A percentile compares a stretch with the other conserved stretches of the same genome.
Conservation (phyloP, 2,329 filamentous ascomycete species). For the Alternaria angustiovoidea region DNA sequence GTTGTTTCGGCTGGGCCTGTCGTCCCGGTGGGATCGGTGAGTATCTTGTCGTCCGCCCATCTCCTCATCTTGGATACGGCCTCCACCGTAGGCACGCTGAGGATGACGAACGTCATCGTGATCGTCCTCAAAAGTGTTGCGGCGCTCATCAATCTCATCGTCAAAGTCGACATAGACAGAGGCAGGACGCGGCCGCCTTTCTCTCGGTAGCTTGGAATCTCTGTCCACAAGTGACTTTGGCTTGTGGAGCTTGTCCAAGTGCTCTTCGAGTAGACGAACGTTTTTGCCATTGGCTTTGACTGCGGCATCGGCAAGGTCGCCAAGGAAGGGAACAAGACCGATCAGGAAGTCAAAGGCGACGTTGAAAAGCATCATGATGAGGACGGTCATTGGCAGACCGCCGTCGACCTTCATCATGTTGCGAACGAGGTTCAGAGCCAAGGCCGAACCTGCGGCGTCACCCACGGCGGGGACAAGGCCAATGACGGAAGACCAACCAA, state of each 20-base stretch:
- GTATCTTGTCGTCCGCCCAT: constrained; percentile 39
- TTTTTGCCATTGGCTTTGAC: constrained; percentile 82
- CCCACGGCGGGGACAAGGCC: constrained; percentile 81
- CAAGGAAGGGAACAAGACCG: constrained; percentile 77
- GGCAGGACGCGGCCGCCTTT: constrained; percentile 51
- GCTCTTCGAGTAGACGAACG: constrained; percentile 71
- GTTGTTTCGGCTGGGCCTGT: constrained; percentile 34
- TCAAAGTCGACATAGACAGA: constrained; percentile 58
- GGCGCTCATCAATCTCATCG: constrained; percentile 48
- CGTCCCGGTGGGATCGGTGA: constrained; percentile 25
- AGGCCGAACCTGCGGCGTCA: constrained; percentile 53
- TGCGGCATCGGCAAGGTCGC: constrained; percentile 76
- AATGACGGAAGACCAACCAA: constrained; percentile 90
- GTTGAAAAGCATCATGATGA: constrained; percentile 80
- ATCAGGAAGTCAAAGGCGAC: constrained; percentile 76
- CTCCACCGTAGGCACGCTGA: constrained; percentile 38
- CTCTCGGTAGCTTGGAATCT: constrained; percentile 27
- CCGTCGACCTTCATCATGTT: constrained; percentile 78
- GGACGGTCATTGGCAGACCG: constrained; percentile 70
- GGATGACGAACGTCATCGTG: constrained; percentile 41
- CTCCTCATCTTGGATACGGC: constrained; percentile 42
- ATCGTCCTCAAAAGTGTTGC: constrained; percentile 30
- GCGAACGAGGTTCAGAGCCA: constrained; percentile 71
- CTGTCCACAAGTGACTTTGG: constrained; percentile 42
- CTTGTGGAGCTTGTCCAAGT: constrained; percentile 73